These are phyloP conservation scores for Chaetomiaceae sp. DNA, from an alignment of 2,329 filamentous ascomycete species.

Conservation along the genomic window DNA sequence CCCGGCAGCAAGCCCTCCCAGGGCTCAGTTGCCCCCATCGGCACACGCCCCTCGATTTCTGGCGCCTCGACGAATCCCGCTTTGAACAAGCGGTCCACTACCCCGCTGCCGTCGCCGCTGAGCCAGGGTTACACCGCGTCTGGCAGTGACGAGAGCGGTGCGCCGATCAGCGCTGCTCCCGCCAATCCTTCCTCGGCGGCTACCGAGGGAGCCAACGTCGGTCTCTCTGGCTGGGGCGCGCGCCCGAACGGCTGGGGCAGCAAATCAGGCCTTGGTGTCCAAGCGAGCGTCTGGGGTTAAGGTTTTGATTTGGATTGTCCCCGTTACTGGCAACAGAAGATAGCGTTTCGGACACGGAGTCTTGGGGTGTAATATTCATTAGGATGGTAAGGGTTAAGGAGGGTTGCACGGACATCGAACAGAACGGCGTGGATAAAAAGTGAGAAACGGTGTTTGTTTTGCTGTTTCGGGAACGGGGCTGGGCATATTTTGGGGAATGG, in stretches of 20 bases:
- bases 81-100: slow-evolving; percentile 78
- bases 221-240: slow-evolving; percentile 65
- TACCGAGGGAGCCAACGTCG: slow-evolving; percentile 40
- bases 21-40: slow-evolving; percentile 81
- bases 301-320: not conserved
- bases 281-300: slow-evolving; percentile 95
- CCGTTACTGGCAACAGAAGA: not conserved
- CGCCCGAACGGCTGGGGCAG: slow-evolving; percentile 81
- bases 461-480: slow-evolving; percentile 1
- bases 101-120: slow-evolving; percentile 84
- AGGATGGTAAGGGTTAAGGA: not conserved
- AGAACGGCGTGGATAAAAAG: slow-evolving; percentile 5
- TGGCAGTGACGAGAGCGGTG: slow-evolving; percentile 46
- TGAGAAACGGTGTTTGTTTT: slow-evolving; percentile 10
- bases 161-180: slow-evolving; percentile 27
- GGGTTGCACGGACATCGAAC: slow-evolving; percentile 6
- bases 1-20: slow-evolving; percentile 52
- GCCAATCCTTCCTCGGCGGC: slow-evolving; percentile 48
- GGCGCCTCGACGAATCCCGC: slow-evolving; percentile 53
- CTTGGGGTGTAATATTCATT: slow-evolving; percentile 1
- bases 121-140: slow-evolving; percentile 64
- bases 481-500: slow-evolving; percentile 1
- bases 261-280: slow-evolving; percentile 75
- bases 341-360: slow-evolving; percentile 7
- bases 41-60: slow-evolving; percentile 68